Percentiles rank a stretch among this genome's conserved stretches.
phyloP scores from a whole-genome alignment of 208 protist genomes.

The Crithidia acanthocephali region DNA sequence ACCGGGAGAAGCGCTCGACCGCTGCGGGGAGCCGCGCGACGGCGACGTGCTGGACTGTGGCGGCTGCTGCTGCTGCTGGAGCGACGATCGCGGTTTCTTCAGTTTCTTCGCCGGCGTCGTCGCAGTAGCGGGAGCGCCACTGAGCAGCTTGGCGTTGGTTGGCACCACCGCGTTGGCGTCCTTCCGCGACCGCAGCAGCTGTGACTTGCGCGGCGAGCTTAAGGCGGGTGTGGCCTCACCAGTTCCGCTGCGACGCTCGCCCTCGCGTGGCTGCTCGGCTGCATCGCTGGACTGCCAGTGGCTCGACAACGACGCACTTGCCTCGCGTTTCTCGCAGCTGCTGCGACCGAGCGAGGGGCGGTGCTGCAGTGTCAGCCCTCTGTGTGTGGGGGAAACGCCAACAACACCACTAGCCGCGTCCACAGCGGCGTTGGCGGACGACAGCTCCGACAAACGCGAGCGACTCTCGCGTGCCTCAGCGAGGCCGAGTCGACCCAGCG shows the following conservation, averaged over 20 bases:
- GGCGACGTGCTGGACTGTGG: slow-evolving; percentile 21
- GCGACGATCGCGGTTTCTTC: slow-evolving; percentile 24
- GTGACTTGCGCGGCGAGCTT: slow-evolving; percentile 18
- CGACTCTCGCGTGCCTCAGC: slow-evolving; percentile 36
- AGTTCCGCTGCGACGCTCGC: slow-evolving; percentile 2
- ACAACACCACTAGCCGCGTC: not conserved
- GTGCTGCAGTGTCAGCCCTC: slow-evolving; percentile 2
- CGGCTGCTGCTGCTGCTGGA: not conserved
- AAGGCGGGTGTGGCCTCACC: not conserved
- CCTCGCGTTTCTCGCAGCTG: slow-evolving; percentile 22
- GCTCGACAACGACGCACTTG: not conserved
- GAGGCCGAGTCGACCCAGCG: slow-evolving; percentile 23
- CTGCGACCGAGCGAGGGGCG: slow-evolving; percentile 21
- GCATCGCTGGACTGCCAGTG: not conserved
- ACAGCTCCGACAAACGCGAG: slow-evolving; percentile 27
- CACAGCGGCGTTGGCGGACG: slow-evolving; percentile 6
- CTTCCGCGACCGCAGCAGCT: slow-evolving; percentile 11
- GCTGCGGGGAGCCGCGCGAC: slow-evolving; percentile 23
- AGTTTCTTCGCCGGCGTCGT: slow-evolving; percentile 15
- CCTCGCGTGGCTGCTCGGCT: not conserved
- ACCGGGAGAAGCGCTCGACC: slow-evolving; percentile 24
- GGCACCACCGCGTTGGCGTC: slow-evolving; percentile 1
- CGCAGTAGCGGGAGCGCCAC: not conserved
- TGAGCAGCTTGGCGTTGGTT: not conserved
- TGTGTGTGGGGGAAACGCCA: not conserved